Evolutionary conservation across 2,329 filamentous ascomycete species (phyloP).

Genomic region (Aspergillus caelatus): DNA sequence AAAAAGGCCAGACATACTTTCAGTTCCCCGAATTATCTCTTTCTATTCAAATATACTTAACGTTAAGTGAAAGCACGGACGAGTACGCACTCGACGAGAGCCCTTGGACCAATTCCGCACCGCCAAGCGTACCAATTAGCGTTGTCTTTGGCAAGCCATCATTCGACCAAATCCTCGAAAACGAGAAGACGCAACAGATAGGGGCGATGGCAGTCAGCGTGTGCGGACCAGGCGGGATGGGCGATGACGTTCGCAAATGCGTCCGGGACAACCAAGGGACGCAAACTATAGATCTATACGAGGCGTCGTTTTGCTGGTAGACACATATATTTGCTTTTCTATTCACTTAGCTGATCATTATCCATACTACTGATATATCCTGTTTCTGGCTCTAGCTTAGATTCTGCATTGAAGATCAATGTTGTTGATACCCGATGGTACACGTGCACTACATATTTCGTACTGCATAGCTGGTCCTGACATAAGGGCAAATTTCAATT

Average conservation of each 20-base stretch:
- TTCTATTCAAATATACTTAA: slow-evolving; percentile 34
- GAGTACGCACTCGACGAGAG: slow-evolving; percentile 28
- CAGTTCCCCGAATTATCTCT: slow-evolving; percentile 29
- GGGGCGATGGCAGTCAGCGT: slow-evolving; percentile 42
- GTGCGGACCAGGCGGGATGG: slow-evolving; percentile 40
- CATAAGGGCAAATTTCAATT: too few relatives aligned
- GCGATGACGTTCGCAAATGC: slow-evolving; percentile 39
- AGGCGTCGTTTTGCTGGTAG: slow-evolving; percentile 43
- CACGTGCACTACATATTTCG: too few relatives aligned
- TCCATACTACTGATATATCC: background rate
- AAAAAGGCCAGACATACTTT: slow-evolving; percentile 29
- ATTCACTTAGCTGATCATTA: background rate
- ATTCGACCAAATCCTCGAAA: slow-evolving; percentile 27
- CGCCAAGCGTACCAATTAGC: slow-evolving; percentile 28
- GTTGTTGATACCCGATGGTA: background rate
- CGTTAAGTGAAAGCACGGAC: slow-evolving; percentile 27
- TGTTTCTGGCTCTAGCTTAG: background rate
- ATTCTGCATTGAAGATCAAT: background rate
- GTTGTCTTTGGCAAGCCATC: slow-evolving; percentile 31
- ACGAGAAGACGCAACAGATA: slow-evolving; percentile 32
- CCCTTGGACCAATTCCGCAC: slow-evolving; percentile 30
- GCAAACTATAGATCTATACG: slow-evolving; percentile 38
- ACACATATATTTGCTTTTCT: background rate
- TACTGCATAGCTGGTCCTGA: too few relatives aligned
- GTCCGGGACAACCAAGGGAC: slow-evolving; percentile 33